Conservation (phyloP, 306 rosid species). For the Cicer arietinum region DNA sequence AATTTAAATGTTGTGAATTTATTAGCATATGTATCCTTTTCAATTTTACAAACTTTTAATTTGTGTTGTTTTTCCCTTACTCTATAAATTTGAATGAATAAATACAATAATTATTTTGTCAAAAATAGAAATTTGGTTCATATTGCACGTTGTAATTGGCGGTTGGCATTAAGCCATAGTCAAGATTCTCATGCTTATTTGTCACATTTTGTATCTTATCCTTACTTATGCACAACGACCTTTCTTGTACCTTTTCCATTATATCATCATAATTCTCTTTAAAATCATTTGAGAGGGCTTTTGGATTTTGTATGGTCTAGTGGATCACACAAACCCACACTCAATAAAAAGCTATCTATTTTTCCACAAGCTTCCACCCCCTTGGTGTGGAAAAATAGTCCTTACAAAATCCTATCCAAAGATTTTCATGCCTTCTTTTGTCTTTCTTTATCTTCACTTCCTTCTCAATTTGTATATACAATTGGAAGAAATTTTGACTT, state of each 20-base stretch:
- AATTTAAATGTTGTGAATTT: no score
- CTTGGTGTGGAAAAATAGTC: constrained; percentile 38
- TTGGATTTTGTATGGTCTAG: constrained; percentile 34
- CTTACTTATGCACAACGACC: constrained; percentile 27
- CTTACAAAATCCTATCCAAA: constrained; percentile 48
- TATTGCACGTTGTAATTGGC: constrained; percentile 36
- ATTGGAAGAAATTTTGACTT: constrained; percentile 44
- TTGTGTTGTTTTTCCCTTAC: no score
- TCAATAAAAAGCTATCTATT: constrained; percentile 39
- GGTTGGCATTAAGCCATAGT: constrained; percentile 40
- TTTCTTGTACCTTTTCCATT: constrained; percentile 37
- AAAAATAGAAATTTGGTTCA: constrained; percentile 14
- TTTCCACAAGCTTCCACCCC: constrained; percentile 30
- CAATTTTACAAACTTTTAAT: no score
- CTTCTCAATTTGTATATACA: constrained; percentile 14
- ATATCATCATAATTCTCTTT: constrained; percentile 34
- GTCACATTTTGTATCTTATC: constrained; percentile 43
- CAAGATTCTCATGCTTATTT: constrained; percentile 59
- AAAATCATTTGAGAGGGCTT: constrained; percentile 41
- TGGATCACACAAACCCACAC: constrained; percentile 42
- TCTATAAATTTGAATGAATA: no score
- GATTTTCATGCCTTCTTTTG: constrained; percentile 39
- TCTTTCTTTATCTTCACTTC: constrained; percentile 30
- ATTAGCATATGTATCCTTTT: no score
- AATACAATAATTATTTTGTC: no score